phyloP scores from a whole-genome alignment of 2,329 filamentous ascomycete species.

The Aspergillus eucalypticola region DNA sequence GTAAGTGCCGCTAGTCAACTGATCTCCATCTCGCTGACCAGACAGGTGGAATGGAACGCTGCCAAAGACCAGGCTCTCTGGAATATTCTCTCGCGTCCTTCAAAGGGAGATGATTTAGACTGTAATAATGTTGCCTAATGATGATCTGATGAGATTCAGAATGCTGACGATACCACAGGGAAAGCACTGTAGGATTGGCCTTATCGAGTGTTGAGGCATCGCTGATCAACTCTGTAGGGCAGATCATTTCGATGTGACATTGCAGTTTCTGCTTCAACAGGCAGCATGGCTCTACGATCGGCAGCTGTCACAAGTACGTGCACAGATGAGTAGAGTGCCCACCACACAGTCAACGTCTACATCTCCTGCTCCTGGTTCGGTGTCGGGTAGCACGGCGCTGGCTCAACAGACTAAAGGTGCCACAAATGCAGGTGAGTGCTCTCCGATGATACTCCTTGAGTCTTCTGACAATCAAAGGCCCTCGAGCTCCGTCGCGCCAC shows the following conservation, averaged over 20 bases:
- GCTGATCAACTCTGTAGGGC: slow-evolving; percentile 52
- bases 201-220: neutral
- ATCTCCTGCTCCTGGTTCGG: slow-evolving; percentile 46
- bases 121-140: slow-evolving; percentile 56
- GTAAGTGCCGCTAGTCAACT: slow-evolving; percentile 51
- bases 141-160: neutral
- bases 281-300: slow-evolving; percentile 91
- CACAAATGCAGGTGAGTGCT: slow-evolving; percentile 4
- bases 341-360: slow-evolving; percentile 44
- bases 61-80: slow-evolving; percentile 85
- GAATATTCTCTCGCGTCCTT: slow-evolving; percentile 81
- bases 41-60: slow-evolving; percentile 81
- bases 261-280: slow-evolving; percentile 88
- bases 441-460: neutral
- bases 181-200: slow-evolving; percentile 63
- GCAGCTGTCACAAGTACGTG: slow-evolving; percentile 84
- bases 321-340: slow-evolving; percentile 74
- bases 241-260: slow-evolving; percentile 75
- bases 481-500: slow-evolving; percentile 42
- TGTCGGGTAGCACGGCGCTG: slow-evolving; percentile 43
- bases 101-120: slow-evolving; percentile 78
- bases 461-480: slow-evolving; percentile 28
- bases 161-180: slow-evolving; percentile 55
- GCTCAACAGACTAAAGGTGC: slow-evolving; percentile 32
- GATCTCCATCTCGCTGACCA: slow-evolving; percentile 8